Evolutionary conservation across 2,329 filamentous ascomycete genomes (phyloP), one percentile per base, ranked within the genome.

Genomic region (Camillea tinctor): DNA sequence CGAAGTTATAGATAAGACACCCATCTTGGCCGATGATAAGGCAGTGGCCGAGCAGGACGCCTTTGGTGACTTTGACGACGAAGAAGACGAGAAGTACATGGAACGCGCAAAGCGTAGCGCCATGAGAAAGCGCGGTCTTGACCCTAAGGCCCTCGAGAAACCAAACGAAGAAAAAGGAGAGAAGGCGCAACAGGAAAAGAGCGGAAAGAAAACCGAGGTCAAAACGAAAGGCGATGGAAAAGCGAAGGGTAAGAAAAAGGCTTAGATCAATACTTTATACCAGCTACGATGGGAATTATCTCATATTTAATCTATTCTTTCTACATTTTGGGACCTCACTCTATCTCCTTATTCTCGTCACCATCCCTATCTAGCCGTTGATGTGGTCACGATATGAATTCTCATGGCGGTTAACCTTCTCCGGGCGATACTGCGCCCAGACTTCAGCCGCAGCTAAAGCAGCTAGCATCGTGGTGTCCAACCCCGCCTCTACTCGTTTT

Each of bases 41-140:
- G 69, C 70, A 8, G 72, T 72, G 9, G 26, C 26, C 13, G 70
- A 71, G 24, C 79, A 79, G 19, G 84, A 85, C 61, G 79, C 79
- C 54, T 93, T 93, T 73, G 89, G 87, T 55, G 88, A 84, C 1
- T 94, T 91, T 72, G 86, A 93, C 61, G 89, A 92, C 0, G 86
- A 88, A 0, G 88, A 88, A 72, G 91, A 94, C 71, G 75, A 82
- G 67, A 82, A 86, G 67, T 88, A 89, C 72, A 92, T 93, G 50
- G 84, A 89, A 70, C 86, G 86, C 68, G 89, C 87, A n/a, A 87
- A 88, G 79, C 84, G 85, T 66, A 92, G 89, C 69, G 84, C 87
- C 61, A 84, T 93, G 81, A 86, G 89, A 68, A 85, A 86, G 69
- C 88, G 90, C 72, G 91, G 91, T 61, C 75, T 93, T 56, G 87